Base-by-base conservation (phyloP, 1,284 basidiomycete genomes). In the Ustilago lituana region DNA sequence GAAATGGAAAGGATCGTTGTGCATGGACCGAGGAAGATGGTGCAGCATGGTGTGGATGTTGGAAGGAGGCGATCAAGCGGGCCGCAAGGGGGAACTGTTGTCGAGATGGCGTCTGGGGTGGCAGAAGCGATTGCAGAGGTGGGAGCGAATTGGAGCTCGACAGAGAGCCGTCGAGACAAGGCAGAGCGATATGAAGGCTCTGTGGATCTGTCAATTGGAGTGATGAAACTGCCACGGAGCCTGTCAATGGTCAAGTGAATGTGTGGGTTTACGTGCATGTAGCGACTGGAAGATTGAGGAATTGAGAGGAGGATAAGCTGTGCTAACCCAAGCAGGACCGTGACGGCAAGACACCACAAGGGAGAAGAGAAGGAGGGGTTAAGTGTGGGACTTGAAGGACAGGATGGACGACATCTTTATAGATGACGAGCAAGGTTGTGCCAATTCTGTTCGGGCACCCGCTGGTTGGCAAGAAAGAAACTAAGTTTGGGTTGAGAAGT, bases 1-100 rank as follows among this genome's bases (percentile, higher is more conserved):
- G 20, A 50, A 59, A 29, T 59, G 47, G 29, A 65, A 65, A 19
- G 62, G 62, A 47, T 65, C 62, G 29, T 44, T 39, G 20, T 65
- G 38, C 17, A 43, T 29, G 17, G 51, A 43, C 14, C 12, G 32
- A 7, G 51, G 51, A 14, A 41, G 48, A 22, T 46, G 41, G 24
- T 65, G 51, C 15, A 59, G 27, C 62, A 65, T 65, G 51, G 15
- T 46, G 38, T 15, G 15, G 14, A 20, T 23, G 17, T n/a, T 15
- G 19, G 19, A 4, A 37, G 32, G 14, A 23, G 45, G 36, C n/a
- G 3, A n/a, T 15, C 3, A 15, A 9, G 24, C 26, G 26, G 27
- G 37, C 36, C 17, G 26, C 35, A 24, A 46, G 12, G 36, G 23
- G n/a, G 15, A 24, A 15, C 20, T 20, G 32, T 19, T 32, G 44